Evolutionary conservation across 2,329 filamentous ascomycete genomes (phyloP).

Genomic region (Aspergillus thermomutatus): DNA sequence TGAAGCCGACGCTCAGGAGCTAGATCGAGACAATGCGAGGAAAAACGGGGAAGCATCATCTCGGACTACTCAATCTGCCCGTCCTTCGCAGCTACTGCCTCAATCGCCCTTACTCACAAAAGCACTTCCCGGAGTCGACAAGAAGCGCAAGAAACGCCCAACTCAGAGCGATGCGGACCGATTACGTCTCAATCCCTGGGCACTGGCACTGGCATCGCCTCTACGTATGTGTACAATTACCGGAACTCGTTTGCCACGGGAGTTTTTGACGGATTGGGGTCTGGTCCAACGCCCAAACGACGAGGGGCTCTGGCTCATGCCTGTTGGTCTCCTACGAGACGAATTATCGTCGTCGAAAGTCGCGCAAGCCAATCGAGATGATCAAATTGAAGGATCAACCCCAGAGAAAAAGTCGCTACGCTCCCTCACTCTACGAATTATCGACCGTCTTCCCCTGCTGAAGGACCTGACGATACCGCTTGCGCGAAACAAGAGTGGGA

Average conservation of each 20-base stretch:
- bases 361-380: background rate
- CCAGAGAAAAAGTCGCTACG: conserved; percentile 5
- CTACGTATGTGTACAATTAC: conserved; percentile 33
- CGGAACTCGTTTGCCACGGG: conserved; percentile 30
- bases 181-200: conserved; percentile 40
- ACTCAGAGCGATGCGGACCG: conserved; percentile 23
- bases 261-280: conserved; percentile 34
- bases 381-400: background rate
- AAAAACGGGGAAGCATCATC: background rate
- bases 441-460: conserved; percentile 26
- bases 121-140: conserved; percentile 14
- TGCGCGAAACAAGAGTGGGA: conserved; percentile 2
- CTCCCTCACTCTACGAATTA: conserved; percentile 24
- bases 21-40: background rate
- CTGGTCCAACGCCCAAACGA: conserved; percentile 29
- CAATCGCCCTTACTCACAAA: conserved; percentile 34
- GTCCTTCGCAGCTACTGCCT: conserved; percentile 32
- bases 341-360: conserved; percentile 16
- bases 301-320: conserved; percentile 31
- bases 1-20: background rate
- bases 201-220: conserved; percentile 36
- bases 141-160: conserved; percentile 24
- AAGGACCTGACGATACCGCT: conserved; percentile 16
- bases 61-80: background rate
- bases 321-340: conserved; percentile 30